Evolutionary conservation across 169 alveolate species (phyloP).

Genomic region (Plasmodium falciparum): DNA sequence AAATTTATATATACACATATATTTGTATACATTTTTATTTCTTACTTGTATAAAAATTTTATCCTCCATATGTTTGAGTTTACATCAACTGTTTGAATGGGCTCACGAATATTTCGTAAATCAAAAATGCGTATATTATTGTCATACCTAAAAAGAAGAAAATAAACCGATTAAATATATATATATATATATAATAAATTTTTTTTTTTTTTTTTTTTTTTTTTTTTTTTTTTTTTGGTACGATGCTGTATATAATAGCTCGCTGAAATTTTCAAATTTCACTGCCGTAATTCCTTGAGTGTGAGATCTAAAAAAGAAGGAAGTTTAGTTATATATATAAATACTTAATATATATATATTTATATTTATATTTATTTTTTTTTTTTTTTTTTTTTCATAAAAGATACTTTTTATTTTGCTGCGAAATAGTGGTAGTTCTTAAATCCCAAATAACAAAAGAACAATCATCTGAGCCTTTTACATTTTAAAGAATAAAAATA

Average conservation of each 20-base stretch:
- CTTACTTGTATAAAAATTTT: conserved; percentile 62
- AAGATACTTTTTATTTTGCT: conserved; percentile 44
- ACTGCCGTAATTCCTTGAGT: conserved; percentile 73
- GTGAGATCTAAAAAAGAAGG: conserved; percentile 44
- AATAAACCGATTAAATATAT: not conserved
- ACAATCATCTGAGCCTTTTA: conserved; percentile 71
- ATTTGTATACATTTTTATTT: not conserved
- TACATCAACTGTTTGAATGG: conserved; percentile 45
- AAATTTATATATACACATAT: not conserved
- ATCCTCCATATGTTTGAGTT: conserved; percentile 74
- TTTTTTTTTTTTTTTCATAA: not conserved
- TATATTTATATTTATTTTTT: not conserved
- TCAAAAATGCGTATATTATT: conserved; percentile 66
- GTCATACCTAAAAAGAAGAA: conserved; percentile 35
- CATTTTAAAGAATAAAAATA: not conserved
- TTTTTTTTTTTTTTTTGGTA: conserved; percentile 1
- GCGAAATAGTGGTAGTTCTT: conserved; percentile 22
- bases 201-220: not conserved
- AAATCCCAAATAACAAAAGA: conserved; percentile 66
- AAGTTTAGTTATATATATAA: not conserved
- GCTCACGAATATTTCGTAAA: conserved; percentile 42
- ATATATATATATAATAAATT: not conserved
- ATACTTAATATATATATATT: not conserved
- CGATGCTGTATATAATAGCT: conserved; percentile 54
- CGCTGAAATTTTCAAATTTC: conserved; percentile 29